A percentile compares a stretch with the other conserved stretches of the same genome.
phyloP scores from a whole-genome alignment of 768 basidiomycete species.

The Rhodotorula sphaerocarpa region DNA sequence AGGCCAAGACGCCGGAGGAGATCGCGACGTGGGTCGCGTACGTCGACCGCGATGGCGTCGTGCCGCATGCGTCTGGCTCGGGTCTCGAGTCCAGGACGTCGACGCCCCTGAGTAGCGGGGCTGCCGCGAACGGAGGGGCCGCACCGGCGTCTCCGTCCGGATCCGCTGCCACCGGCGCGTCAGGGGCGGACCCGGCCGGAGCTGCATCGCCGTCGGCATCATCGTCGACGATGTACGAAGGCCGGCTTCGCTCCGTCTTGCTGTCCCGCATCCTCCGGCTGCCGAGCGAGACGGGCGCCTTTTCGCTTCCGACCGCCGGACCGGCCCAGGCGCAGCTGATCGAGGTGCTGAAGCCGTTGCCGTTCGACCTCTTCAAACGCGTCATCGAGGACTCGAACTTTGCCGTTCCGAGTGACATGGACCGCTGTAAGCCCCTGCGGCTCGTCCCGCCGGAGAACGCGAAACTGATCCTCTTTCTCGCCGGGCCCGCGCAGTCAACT shows the following conservation, averaged over 20 bases:
- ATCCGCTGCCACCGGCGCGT: neutral
- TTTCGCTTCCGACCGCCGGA: neutral
- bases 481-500: constrained; percentile 14
- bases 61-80: too few species aligned
- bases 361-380: constrained; percentile 23
- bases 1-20: neutral
- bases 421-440: constrained; percentile 12
- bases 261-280: neutral
- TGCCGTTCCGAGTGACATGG: constrained; percentile 7
- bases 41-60: constrained; percentile 1
- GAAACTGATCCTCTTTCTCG: too few species aligned
- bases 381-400: constrained; percentile 7
- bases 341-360: constrained; percentile 11
- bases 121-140: too few species aligned
- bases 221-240: neutral
- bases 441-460: neutral
- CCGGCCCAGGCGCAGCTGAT: constrained; percentile 9
- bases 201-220: neutral
- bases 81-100: neutral
- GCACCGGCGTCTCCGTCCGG: too few species aligned
- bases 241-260: neutral
- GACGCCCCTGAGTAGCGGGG: neutral
- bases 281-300: constrained; percentile 1
- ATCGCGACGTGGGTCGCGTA: constrained; percentile 2
- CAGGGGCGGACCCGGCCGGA: neutral